Percentiles rank a stretch among this genome's conserved stretches.
Conservation (phyloP, 345 rosid species). For the Garcia nutans region DNA sequence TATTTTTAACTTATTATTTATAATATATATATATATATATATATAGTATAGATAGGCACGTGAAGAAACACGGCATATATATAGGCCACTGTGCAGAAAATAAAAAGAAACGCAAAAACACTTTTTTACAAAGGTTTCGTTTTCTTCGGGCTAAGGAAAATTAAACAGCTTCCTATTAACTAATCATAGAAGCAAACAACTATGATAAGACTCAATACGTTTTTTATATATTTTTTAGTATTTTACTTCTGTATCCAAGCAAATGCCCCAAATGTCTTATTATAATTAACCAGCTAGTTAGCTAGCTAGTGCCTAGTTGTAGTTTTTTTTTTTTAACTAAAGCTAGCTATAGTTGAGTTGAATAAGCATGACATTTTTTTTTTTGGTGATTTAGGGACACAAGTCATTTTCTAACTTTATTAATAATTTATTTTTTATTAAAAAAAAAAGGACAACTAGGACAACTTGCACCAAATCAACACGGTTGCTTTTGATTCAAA, state of each 20-base stretch:
- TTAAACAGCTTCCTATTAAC: not conserved
- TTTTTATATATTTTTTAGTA: not conserved
- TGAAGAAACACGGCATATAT: not conserved
- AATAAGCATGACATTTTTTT: constrained; percentile 7
- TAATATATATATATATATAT: not conserved
- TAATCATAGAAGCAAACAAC: not conserved
- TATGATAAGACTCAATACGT: not conserved
- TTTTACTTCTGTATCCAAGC: not conserved
- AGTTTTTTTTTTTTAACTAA: too few species aligned
- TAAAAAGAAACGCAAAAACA: not conserved
- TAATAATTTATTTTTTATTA: not conserved
- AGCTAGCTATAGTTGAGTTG: too few species aligned
- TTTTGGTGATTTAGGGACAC: not conserved
- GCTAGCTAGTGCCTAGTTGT: too few species aligned
- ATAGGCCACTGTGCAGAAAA: not conserved
- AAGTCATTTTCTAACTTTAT: constrained; percentile 9
- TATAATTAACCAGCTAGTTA: not conserved
- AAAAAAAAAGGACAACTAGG: not conserved
- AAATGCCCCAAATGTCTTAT: not conserved
- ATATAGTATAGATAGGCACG: too few species aligned
- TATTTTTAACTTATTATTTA: not conserved
- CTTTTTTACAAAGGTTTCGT: not conserved
- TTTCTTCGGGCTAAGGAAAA: not conserved
- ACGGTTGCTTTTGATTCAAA: not conserved
- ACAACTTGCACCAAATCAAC: constrained; percentile 21